phyloP scores from a whole-genome alignment of 768 basidiomycete genomes.

The Amanita molliuscula region DNA sequence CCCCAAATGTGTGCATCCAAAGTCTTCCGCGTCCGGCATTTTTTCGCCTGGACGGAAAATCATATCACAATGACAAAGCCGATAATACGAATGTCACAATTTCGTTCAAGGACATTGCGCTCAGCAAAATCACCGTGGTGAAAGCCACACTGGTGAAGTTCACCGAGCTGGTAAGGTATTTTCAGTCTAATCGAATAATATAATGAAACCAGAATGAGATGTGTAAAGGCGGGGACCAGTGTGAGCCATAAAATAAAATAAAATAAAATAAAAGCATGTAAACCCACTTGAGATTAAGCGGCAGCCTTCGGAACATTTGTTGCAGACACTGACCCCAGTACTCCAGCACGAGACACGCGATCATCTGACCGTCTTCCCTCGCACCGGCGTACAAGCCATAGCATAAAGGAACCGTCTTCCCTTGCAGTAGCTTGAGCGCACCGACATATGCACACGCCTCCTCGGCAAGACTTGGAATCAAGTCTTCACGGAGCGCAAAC shows the following conservation, averaged over 20 bases:
- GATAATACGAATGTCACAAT: conserved; percentile 27
- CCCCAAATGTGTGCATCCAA: conserved; percentile 24
- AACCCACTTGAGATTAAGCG: conserved; percentile 22
- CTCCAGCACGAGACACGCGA: conserved; percentile 28
- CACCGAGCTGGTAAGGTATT: conserved; percentile 21
- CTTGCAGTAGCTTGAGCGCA: conserved; percentile 21
- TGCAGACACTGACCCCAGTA: conserved; percentile 25
- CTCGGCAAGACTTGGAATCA: conserved; percentile 22
- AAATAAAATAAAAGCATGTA: not conserved
- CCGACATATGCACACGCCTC: conserved; percentile 24
- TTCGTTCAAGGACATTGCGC: conserved; percentile 25
- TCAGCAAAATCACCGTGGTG: conserved; percentile 32
- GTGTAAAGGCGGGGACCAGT: conserved; percentile 1
- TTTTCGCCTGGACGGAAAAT: conserved; percentile 17
- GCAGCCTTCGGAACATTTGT: conserved; percentile 18
- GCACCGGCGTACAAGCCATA: conserved; percentile 25
- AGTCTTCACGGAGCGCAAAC: conserved; percentile 28
- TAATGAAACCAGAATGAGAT: not conserved
- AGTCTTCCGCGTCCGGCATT: conserved; percentile 16
- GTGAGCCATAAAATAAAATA: too few relatives aligned
- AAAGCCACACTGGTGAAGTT: conserved; percentile 24
- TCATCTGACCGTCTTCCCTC: conserved; percentile 19
- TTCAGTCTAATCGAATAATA: conserved; percentile 15
- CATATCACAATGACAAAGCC: conserved; percentile 24
- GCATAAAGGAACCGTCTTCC: conserved; percentile 20